These are phyloP conservation scores for Caryopteris hybrid DNA, from an alignment of 305 asterid species.

Conservation along the genomic window DNA sequence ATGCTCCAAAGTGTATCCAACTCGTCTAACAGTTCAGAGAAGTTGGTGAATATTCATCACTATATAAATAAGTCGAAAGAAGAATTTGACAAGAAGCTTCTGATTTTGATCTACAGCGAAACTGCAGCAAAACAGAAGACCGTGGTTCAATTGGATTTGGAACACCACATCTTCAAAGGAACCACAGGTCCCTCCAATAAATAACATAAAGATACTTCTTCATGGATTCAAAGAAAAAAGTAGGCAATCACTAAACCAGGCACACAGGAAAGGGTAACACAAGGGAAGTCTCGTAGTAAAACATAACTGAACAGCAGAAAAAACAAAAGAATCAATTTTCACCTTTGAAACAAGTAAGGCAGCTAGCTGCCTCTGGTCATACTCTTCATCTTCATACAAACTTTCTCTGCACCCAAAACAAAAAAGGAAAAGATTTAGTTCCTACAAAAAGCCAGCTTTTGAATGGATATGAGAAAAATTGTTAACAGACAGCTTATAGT, in stretches of 20 bases:
- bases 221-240: neutral
- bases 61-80: neutral
- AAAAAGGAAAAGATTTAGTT: neutral
- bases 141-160: neutral
- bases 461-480: neutral
- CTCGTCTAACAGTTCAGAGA: neutral
- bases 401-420: conserved; percentile 59
- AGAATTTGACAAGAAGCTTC: neutral
- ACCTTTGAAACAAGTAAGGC: conserved; percentile 74
- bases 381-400: conserved; percentile 86
- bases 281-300: neutral
- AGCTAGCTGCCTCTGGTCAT: conserved; percentile 88
- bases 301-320: neutral
- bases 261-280: neutral
- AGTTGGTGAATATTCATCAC: neutral
- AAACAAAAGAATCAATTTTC: neutral
- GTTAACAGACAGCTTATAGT: neutral
- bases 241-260: neutral
- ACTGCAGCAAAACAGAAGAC: neutral
- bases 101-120: neutral
- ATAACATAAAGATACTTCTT: neutral
- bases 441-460: neutral
- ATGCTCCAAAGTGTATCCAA: neutral
- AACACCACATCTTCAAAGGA: neutral
- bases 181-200: neutral